Conservation (phyloP, 2,329 filamentous ascomycete species). For the Ophiostoma angusticollis region DNA sequence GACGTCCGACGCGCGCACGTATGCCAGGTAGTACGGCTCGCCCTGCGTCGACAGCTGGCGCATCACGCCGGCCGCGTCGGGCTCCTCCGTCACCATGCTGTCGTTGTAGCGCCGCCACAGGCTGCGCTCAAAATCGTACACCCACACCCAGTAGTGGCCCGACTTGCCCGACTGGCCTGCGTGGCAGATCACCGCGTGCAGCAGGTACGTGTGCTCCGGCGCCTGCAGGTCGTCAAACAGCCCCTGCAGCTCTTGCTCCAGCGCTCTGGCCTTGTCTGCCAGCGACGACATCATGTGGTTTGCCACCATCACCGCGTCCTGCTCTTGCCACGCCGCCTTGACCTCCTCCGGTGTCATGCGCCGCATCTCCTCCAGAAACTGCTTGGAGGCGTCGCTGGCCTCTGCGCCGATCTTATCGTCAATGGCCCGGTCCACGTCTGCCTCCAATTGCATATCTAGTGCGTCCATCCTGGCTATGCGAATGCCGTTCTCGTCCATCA, state of each 20-base stretch:
- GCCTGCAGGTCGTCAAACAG: slow-evolving; percentile 49
- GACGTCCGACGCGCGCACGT: slow-evolving; percentile 20
- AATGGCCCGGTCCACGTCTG: neutral
- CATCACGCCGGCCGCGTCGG: slow-evolving; percentile 58
- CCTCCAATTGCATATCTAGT: neutral
- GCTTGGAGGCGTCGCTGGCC: neutral
- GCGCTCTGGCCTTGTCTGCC: slow-evolving; percentile 7
- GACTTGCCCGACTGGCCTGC: slow-evolving; percentile 52
- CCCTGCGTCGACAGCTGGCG: slow-evolving; percentile 52
- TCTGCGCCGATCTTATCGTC: neutral
- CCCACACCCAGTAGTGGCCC: slow-evolving; percentile 96
- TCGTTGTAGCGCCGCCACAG: slow-evolving; percentile 96
- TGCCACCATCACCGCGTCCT: neutral
- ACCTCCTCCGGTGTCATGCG: slow-evolving; percentile 4
- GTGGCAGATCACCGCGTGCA: slow-evolving; percentile 91
- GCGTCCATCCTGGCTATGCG: neutral
- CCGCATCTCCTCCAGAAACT: slow-evolving; percentile 2
- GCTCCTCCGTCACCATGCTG: slow-evolving; percentile 57
- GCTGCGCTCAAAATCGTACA: slow-evolving; percentile 69
- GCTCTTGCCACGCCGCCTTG: neutral
- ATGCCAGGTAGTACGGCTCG: slow-evolving; percentile 43
- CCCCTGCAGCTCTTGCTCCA: slow-evolving; percentile 25
- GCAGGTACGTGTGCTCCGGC: slow-evolving; percentile 54
- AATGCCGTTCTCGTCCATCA: slow-evolving; percentile 24
- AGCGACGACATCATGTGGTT: slow-evolving; percentile 1